These are phyloP conservation scores for Penicillium cosmopolitanum DNA, from an alignment of 495 filamentous ascomycete species.

Conservation along the genomic window DNA sequence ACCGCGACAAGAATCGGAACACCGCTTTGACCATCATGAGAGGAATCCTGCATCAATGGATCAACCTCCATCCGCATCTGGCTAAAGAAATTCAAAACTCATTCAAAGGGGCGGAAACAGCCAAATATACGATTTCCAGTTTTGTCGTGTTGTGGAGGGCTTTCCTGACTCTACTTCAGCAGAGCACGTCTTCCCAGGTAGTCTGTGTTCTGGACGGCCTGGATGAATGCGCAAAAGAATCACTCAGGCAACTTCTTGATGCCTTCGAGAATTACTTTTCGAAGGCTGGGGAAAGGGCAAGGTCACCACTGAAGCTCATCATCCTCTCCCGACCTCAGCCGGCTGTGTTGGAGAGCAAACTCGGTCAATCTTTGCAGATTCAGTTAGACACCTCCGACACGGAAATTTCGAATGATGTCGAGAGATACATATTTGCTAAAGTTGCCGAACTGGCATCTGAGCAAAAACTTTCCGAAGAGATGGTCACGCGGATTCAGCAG, in stretches of 20 bases:
- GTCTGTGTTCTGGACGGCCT: conserved; percentile 49
- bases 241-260: conserved; percentile 36
- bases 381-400: conserved; percentile 31
- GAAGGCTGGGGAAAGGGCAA: conserved; percentile 12
- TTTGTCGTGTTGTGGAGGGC: conserved; percentile 41
- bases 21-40: conserved; percentile 44
- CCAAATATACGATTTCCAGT: conserved; percentile 22
- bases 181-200: conserved; percentile 26
- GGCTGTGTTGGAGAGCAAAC: conserved; percentile 32
- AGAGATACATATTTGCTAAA: conserved; percentile 39
- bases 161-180: conserved; percentile 35
- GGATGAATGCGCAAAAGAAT: conserved; percentile 51
- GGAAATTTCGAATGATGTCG: conserved; percentile 35
- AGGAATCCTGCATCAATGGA: conserved; percentile 41
- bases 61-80: conserved; percentile 27
- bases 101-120: conserved; percentile 34
- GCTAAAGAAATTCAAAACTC: conserved; percentile 13
- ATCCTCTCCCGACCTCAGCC: conserved; percentile 40
- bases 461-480: conserved; percentile 18
- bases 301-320: conserved; percentile 35
- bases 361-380: conserved; percentile 14
- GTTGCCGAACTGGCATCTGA: conserved; percentile 38
- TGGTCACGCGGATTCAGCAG: conserved; percentile 30
- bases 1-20: conserved; percentile 49
- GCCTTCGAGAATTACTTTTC: conserved; percentile 22